phyloP scores from a whole-genome alignment of 306 rosid genomes.

The Fragaria nilgerrensis region DNA sequence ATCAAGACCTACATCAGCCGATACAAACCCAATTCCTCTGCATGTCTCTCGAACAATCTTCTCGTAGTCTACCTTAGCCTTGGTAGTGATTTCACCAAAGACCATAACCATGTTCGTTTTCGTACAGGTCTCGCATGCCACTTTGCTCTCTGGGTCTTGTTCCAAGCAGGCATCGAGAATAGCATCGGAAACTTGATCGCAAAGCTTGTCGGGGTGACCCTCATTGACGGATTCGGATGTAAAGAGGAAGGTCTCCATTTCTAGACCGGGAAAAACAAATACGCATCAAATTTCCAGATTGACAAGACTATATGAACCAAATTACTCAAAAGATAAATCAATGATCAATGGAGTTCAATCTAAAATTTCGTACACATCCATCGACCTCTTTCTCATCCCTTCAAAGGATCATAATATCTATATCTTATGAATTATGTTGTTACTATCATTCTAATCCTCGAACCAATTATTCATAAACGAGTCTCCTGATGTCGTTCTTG shows the following conservation, averaged over 20 bases:
- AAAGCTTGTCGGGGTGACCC: slow-evolving; percentile 82
- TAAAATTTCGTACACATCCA: no score
- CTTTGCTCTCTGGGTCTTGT: slow-evolving; percentile 72
- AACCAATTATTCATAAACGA: not conserved
- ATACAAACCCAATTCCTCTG: slow-evolving; percentile 66
- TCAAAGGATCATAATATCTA: not conserved
- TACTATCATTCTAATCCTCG: not conserved
- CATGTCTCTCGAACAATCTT: slow-evolving; percentile 75
- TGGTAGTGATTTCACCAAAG: slow-evolving; percentile 78
- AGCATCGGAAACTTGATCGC: slow-evolving; percentile 83
- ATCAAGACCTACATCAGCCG: slow-evolving; percentile 73
- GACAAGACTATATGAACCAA: not conserved
- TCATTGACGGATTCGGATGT: slow-evolving; percentile 85
- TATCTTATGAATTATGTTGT: not conserved
- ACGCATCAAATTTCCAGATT: not conserved
- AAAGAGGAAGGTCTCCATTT: slow-evolving; percentile 72
- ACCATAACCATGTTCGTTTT: slow-evolving; percentile 94
- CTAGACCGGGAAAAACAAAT: slow-evolving; percentile 18
- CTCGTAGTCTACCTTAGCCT: slow-evolving; percentile 74
- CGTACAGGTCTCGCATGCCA: slow-evolving; percentile 87
- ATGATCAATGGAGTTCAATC: not conserved
- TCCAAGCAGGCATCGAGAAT: slow-evolving; percentile 74
- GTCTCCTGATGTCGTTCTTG: not conserved
- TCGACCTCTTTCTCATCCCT: not conserved
- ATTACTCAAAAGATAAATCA: not conserved